Conservation (phyloP, 2,329 filamentous ascomycete genomes). For the Pseudovirgaria hyperparasitica region DNA sequence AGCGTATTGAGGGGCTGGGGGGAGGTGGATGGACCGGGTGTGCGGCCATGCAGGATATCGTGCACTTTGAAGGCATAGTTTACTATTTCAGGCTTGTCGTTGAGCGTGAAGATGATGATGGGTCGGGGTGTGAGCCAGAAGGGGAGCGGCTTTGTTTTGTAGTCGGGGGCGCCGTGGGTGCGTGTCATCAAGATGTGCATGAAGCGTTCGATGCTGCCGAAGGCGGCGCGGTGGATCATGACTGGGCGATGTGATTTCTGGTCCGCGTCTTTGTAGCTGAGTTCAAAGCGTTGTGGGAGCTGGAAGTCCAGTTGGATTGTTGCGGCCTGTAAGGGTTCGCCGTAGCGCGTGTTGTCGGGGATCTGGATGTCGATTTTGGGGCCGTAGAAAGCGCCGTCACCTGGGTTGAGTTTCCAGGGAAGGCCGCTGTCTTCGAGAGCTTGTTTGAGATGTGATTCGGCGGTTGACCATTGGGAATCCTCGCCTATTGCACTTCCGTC, state of each 20-base stretch:
- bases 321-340: constrained; percentile 79
- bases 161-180: constrained; percentile 66
- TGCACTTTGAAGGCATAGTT: constrained; percentile 32
- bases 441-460: constrained; percentile 52
- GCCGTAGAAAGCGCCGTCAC: constrained; percentile 82
- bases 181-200: constrained; percentile 74
- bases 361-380: constrained; percentile 85
- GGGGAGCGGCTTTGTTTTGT: too few species aligned
- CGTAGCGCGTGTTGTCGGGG: constrained; percentile 52
- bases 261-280: constrained; percentile 46
- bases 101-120: constrained; percentile 60
- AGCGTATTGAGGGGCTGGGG: constrained; percentile 38
- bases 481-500: constrained; percentile 71
- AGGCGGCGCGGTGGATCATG: constrained; percentile 71
- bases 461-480: constrained; percentile 53
- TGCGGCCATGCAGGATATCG: constrained; percentile 15
- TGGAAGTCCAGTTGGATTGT: constrained; percentile 88
- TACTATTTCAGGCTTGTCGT: constrained; percentile 43
- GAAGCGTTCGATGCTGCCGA: constrained; percentile 73
- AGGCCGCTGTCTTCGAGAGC: constrained; percentile 52
- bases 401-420: constrained; percentile 62
- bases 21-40: constrained; percentile 16
- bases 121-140: constrained; percentile 83
- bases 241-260: constrained; percentile 42
- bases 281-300: constrained; percentile 66